These are phyloP conservation scores for Begonia loranthoides DNA, from an alignment of 306 rosid species.

Conservation along the genomic window DNA sequence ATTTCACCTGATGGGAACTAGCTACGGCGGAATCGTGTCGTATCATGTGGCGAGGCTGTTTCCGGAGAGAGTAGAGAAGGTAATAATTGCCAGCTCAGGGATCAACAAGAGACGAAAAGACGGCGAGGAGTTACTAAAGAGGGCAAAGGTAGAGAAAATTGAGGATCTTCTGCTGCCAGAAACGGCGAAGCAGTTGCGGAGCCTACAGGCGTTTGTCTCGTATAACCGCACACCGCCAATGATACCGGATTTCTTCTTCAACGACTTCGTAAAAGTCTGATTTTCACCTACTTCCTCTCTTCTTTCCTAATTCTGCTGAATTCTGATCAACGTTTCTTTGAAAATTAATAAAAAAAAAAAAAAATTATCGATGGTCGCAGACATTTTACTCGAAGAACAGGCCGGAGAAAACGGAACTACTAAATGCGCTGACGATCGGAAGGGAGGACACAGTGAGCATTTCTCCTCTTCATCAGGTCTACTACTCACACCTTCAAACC, in stretches of 20 bases:
- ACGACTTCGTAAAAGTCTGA: too few species aligned
- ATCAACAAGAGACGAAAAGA: constrained; percentile 63
- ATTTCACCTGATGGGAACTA: constrained; percentile 52
- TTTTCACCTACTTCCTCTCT: too few species aligned
- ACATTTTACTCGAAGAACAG: constrained; percentile 56
- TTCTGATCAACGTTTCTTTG: too few species aligned
- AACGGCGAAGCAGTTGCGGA: too few species aligned
- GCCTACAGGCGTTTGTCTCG: too few species aligned
- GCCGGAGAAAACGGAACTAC: constrained; percentile 65
- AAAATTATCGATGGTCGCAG: constrained; percentile 17
- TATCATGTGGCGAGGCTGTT: constrained; percentile 48
- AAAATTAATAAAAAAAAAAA: too few species aligned
- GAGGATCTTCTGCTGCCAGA: too few species aligned
- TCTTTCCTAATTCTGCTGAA: too few species aligned
- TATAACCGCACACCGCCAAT: too few species aligned
- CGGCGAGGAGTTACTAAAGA: constrained; percentile 14
- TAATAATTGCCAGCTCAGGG: constrained; percentile 55
- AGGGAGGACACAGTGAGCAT: constrained; percentile 25
- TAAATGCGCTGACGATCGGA: constrained; percentile 49
- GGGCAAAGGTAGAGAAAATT: too few species aligned
- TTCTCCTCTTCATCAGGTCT: constrained; percentile 55
- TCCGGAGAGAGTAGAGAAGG: constrained; percentile 39
- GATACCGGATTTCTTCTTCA: too few species aligned
- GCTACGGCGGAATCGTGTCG: constrained; percentile 72
- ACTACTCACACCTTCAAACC: too few species aligned